Base-by-base conservation (phyloP, 345 rosid species). In the Dipteronia sinensis region DNA sequence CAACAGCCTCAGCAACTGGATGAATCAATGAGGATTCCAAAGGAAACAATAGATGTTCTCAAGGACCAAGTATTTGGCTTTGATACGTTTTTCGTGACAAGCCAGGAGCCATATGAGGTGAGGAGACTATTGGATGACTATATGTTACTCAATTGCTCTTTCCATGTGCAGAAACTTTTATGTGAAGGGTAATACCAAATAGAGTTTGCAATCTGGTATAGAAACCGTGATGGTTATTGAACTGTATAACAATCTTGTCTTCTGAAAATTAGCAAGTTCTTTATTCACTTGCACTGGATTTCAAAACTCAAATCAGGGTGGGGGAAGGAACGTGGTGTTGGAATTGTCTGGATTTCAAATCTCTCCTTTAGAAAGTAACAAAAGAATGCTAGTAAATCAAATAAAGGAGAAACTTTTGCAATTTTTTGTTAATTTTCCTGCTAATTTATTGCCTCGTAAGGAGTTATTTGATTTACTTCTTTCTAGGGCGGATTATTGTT, bases 21-120 rank as follows among this genome's bases (percentile, higher is more conserved):
- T 84, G 98, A 91, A 71, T 85, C 87, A 69, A 83, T 88, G 68
- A 92, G 97, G 85, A 90, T 95, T 80, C 82, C 98, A 25, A 95
- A 95, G 80, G 92, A 84, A 85, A 92, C 94, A 67, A 86, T 93
- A 63, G 96, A 90, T 70, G 86, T 92, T 78, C 91, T 95, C 13
- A 95, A 85, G 88, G 93, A 90, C 53, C 98, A 92, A 93, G 98
- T 93, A 77, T 95, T 95, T 65, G 99, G 94, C 42, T 95, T 95
- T 81, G 99, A 95, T 81, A 93, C 97, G 13, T 93, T 92, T 82
- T 95, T 93, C 64, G 99, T 95, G 73, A 95, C 98, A 63, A 93
- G 93, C 86, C 94, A 95, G 82, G 99, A 93, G 84, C 99, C 98
- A 42, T 95, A 93, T 83, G 96, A 93, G 96, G 99, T 95, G 83